Conservation (phyloP, 108 stramenopile genomes). For the Asterionellopsis glacialis region DNA sequence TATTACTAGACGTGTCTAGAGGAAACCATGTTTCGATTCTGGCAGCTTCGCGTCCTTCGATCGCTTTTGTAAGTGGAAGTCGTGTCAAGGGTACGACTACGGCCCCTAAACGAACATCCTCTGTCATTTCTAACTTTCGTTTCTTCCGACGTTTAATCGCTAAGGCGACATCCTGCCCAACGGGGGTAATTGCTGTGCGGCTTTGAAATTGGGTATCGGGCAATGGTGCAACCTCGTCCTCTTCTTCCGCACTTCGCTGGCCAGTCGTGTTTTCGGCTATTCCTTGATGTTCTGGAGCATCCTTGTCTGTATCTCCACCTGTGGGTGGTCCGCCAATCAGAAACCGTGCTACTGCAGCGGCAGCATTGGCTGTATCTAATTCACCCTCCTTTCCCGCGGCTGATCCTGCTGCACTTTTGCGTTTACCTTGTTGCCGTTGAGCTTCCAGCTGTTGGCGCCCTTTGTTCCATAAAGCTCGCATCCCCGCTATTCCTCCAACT, state of each 20-base stretch:
- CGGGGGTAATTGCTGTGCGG: background rate
- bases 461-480: conserved; percentile 33
- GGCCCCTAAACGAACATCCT: conserved; percentile 56
- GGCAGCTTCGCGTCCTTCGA: conserved; percentile 23
- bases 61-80: conserved; percentile 47
- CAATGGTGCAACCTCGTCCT: background rate
- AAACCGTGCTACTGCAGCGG: conserved; percentile 41
- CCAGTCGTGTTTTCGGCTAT: background rate
- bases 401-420: background rate
- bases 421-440: conserved; percentile 13
- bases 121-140: conserved; percentile 20
- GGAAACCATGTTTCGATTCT: conserved; percentile 32
- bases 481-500: conserved; percentile 8
- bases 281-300: background rate
- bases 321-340: conserved; percentile 15
- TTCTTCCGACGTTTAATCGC: background rate
- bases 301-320: too few species aligned
- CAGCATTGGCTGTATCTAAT: conserved; percentile 2
- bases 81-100: conserved; percentile 60
- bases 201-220: too few species aligned
- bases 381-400: background rate
- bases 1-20: background rate
- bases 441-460: conserved; percentile 25
- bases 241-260: background rate
- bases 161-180: conserved; percentile 6